Evolutionary conservation across 306 rosid genomes (phyloP), one percentile per base, ranked within the genome.

Genomic region (Albizia julibrissin): DNA sequence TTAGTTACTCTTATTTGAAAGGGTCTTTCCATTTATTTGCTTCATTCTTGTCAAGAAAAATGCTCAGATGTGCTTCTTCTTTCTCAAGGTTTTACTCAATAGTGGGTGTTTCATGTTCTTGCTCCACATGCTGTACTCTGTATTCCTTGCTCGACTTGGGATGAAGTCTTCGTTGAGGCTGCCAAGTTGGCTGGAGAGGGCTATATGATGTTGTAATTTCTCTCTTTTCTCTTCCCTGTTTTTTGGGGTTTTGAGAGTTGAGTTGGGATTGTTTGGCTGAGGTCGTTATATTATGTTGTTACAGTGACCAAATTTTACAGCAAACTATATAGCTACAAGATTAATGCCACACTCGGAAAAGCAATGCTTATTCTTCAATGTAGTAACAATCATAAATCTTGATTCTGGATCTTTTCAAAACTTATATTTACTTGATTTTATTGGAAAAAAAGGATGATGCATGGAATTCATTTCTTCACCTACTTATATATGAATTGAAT

Each of bases 171-270:
- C 97, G 31, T 75, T 96, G 54, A 89, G 82, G 84, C 81, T 96
- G 88, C 99, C 99, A 79, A 92, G 82, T 79, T 96, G 99, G 99
- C 82, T 95, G 78, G 96, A 93, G 85, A 95, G 85, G 79, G 95
- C 91, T 37, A 84, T 95, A 26, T 90, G 80, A 86, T 64, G 40
- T 46, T 49, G 39, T 54, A 67, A 67, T n/a, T 22, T 13, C 65
- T 33, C 43, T 26, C 76, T 74, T 24, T 67, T 68, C 65, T 54
- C 70, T 37, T 50, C 26, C 21, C 22, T 13, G 7, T 12, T 24
- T 43, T 76, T 37, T n/a, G 43, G 56, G 44, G 80, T 44, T 47
- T 78, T 15, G 50, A 27, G 66, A 76, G 40, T 46, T 44, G 29
- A 68, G 49, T 9, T 66, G 73, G 78, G 40, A 43, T 54, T 50